Conservation (phyloP, 2,329 filamentous ascomycete genomes). For the Colletotrichum spinosum region DNA sequence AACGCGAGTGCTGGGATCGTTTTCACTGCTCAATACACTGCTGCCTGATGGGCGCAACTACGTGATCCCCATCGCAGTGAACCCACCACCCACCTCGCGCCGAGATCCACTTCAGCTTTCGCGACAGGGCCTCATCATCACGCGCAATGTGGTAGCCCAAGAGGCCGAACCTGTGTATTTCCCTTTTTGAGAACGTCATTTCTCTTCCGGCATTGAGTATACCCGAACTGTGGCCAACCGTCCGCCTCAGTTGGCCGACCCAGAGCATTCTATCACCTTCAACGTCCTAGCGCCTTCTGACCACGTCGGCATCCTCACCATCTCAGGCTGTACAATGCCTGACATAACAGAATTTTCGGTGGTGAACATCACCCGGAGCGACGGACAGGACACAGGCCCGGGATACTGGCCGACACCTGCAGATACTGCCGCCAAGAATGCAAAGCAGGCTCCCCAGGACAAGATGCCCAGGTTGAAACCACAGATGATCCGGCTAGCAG, state of each 20-base stretch:
- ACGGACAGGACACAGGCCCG: constrained; percentile 58
- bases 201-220: too few relatives aligned
- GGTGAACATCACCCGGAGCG: constrained; percentile 56
- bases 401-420: constrained; percentile 54
- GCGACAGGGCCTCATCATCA: constrained; percentile 15
- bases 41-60: neutral
- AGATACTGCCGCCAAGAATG: constrained; percentile 48
- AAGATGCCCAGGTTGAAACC: constrained; percentile 54
- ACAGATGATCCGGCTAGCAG: constrained; percentile 56
- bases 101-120: constrained; percentile 29
- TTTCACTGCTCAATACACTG: neutral
- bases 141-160: constrained; percentile 28
- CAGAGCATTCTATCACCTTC: too few relatives aligned
- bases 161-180: neutral
- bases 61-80: neutral
- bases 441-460: constrained; percentile 50
- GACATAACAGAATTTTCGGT: constrained; percentile 27
- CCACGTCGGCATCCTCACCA: neutral
- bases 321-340: constrained; percentile 15
- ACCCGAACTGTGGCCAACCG: too few relatives aligned
- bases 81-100: constrained; percentile 18
- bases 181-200: neutral
- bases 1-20: neutral
- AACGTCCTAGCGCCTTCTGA: neutral
- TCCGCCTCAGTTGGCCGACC: too few relatives aligned